phyloP scores from a whole-genome alignment of 148 eudicot species.

The Talinum fruticosum region DNA sequence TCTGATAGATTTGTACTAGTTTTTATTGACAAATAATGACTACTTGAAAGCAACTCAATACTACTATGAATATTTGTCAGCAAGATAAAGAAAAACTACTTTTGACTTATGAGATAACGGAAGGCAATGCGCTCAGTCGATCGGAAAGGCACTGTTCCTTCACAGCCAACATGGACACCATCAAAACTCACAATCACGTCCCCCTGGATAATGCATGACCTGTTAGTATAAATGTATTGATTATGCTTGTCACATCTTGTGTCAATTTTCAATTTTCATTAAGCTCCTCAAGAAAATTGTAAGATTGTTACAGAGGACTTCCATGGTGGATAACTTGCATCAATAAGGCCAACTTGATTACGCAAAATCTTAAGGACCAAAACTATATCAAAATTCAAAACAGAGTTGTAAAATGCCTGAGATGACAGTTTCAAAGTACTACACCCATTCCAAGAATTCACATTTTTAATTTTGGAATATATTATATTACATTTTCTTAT shows the following conservation, averaged over 20 bases:
- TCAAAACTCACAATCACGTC: constrained; percentile 94
- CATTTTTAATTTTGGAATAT: not conserved
- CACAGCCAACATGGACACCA: constrained; percentile 69
- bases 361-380: constrained; percentile 2
- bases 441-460: not conserved
- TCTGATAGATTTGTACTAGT: not conserved
- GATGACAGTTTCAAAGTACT: not conserved
- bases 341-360: not conserved
- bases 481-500: not conserved
- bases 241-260: constrained; percentile 4
- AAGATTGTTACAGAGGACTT: not conserved
- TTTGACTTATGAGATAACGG: constrained; percentile 93
- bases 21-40: not conserved
- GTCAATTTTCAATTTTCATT: constrained; percentile 2
- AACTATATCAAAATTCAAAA: not conserved
- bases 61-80: not conserved
- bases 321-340: not conserved
- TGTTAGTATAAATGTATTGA: constrained; percentile 11
- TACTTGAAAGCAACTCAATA: not conserved
- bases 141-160: constrained; percentile 98
- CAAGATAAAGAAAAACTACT: constrained; percentile 40
- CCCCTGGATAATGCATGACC: constrained; percentile 51
- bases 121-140: constrained; percentile 94
- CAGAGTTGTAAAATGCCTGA: not conserved
- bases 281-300: not conserved